Evolutionary conservation across 352 stramenopile genomes (phyloP), one percentile per base, ranked within the genome.

Genomic region (Globisporangium sylvaticum): DNA sequence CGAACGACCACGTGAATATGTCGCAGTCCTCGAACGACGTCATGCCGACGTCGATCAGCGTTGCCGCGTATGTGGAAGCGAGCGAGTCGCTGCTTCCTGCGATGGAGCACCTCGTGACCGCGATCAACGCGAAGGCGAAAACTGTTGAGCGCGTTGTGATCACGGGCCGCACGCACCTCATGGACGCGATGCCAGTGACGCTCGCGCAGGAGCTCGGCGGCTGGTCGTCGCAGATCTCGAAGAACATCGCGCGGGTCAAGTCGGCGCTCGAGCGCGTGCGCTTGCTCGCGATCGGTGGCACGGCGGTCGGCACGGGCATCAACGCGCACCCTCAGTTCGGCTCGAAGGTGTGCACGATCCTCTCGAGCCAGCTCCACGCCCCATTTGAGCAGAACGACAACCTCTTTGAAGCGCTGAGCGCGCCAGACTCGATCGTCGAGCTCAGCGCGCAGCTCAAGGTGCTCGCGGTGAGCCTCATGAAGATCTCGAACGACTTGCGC

Each of bases 401-500:
- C 65, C 64, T 84, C 48, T 88, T 88, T 56, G 96, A 98, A 73
- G 89, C 93, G 18, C 79, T 98, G 3, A 95, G 92, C 1, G 94
- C 90, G 0, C 95, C 97, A 50, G 95, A 98, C 79, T 83, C 88
- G n/a, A 77, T 98, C 22, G 88, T 98, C 0, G 92, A 98, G 78
- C 77, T 91, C 24, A 98, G 90, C 56, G 91, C 89, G 8, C 88
- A 88, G 22, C 82, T 99, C 37, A 98, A 98, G 70, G 87, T 87
- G 4, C 79, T 98, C 20, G 94, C 95, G 2, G 84, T 77, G 37
- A 90, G 81, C 69, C 72, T 99, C 59, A 98, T 97, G 75, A 98
- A 99, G 77, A 97, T 99, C 79, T 93, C 94, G 4, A 98, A 98
- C 69, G 94, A 98, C 72, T 67, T 98, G 44, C 82, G 95, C 42